Evolutionary conservation across 257 asterid species (phyloP), one percentile per base, ranked within the genome.

Genomic region (Solanum pennellii): DNA sequence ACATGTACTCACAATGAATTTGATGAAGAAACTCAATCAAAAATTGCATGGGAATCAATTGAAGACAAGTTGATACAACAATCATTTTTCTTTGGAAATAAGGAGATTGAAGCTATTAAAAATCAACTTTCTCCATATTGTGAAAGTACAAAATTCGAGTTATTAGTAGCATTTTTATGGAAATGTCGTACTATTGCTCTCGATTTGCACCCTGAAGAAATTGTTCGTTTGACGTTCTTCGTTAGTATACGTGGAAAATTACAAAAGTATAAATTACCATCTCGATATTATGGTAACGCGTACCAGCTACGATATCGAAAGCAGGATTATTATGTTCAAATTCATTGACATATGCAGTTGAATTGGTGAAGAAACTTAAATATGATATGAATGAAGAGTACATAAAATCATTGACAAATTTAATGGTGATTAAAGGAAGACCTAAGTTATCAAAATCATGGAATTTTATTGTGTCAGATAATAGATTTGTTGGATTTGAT

Each of bases 1-100:
- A 88, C 87, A 49, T 86, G 84, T 44, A 37, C 18, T 5, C 92
- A 90, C 85, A 15, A 47, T 47, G 56, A 90, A 41, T 89, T 37
- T n/a, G 86, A 85, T 7, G 86, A 31, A 5, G 1, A n/a, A 20
- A 82, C 25, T 73, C 16, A 21, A 37, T 25, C 10, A 69, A 80
- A 3, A 66, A 47, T 65, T 25, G 47, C 77, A 13, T 35, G 10
- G 25, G 52, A 85, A 73, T 69, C 42, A 1, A 31, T 69, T 0
- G 12, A 69, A 69, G 42, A 69, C n/a, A 3, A 69, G 12, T 31
- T 69, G 12, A 31, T 15, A 69, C n/a, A 31, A 27, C 13, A 69
- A 9, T 71, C 86, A 5, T 23, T 89, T 16, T 89, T 84, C 86
- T 87, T 89, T 37, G 89, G 83, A 29, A 56, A 27, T 25, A 71